A percentile compares a stretch with the other conserved stretches of the same genome.
These are phyloP conservation scores for Colletotrichum kahawae DNA, from an alignment of 2,329 filamentous ascomycete genomes.

Conservation along the genomic window DNA sequence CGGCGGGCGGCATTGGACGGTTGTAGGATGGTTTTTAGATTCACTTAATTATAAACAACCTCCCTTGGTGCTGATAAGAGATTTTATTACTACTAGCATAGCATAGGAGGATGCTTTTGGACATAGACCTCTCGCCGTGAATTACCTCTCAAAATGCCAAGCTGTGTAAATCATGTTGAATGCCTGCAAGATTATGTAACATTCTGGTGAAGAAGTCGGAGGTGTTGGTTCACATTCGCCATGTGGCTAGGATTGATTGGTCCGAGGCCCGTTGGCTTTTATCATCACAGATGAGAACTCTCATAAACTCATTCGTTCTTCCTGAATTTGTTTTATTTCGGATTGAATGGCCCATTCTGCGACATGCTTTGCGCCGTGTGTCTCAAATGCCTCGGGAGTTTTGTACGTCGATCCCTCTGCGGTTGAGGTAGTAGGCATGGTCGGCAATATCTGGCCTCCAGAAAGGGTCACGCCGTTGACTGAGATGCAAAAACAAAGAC, in stretches of 20 bases:
- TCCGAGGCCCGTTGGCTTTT: too few species aligned
- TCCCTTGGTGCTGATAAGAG: too few species aligned
- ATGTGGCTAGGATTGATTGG: not conserved
- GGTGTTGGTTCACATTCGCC: not conserved
- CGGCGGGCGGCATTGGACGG: too few species aligned
- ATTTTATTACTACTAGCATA: too few species aligned
- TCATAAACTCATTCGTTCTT: not conserved
- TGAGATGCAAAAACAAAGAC: not conserved
- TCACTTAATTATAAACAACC: too few species aligned
- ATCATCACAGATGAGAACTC: too few species aligned
- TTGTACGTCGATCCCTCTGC: not conserved
- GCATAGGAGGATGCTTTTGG: too few species aligned
- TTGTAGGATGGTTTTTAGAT: too few species aligned
- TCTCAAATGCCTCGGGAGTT: not conserved
- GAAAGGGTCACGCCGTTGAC: not conserved
- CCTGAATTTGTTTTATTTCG: not conserved
- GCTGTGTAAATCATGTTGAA: not conserved
- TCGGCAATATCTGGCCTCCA: too few species aligned
- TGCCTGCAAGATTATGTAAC: not conserved
- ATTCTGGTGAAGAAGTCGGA: not conserved
- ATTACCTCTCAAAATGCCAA: too few species aligned
- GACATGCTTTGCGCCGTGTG: not conserved
- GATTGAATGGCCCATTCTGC: not conserved
- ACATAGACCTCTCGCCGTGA: too few species aligned
- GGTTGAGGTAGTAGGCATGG: not conserved